These are phyloP conservation scores for Penicillium sp. DNA, from an alignment of 2,329 filamentous ascomycete species.

Conservation along the genomic window DNA sequence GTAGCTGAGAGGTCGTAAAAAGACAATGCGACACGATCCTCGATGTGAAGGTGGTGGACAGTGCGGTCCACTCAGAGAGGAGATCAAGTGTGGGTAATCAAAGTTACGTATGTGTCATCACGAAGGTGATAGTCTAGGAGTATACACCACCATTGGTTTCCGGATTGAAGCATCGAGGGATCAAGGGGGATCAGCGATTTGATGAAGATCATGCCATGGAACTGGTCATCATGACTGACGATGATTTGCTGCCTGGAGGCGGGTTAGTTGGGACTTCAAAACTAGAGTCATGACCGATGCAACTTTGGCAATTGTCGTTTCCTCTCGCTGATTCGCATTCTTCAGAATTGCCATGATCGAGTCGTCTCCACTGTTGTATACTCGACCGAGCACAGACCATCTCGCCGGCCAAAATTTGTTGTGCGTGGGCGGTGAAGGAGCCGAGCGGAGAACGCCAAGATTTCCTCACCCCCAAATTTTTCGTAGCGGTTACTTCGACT, in stretches of 20 bases:
- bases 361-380: not conserved
- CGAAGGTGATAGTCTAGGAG: not conserved
- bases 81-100: not conserved
- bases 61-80: not conserved
- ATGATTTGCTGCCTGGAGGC: not conserved
- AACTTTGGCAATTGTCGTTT: too few relatives aligned
- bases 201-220: not conserved
- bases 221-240: conserved; percentile 1
- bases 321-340: not conserved
- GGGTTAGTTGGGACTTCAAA: not conserved
- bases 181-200: not conserved
- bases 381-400: conserved; percentile 21
- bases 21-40: not conserved
- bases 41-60: not conserved
- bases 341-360: not conserved
- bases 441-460: conserved; percentile 45
- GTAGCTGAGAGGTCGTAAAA: not conserved
- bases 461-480: conserved; percentile 47
- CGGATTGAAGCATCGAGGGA: not conserved
- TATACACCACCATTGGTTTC: not conserved
- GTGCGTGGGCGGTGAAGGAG: conserved; percentile 34
- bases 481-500: conserved; percentile 31
- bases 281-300: not conserved
- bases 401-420: conserved; percentile 22
- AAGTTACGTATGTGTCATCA: not conserved